A percentile compares a stretch with the other conserved stretches of the same genome.
Conservation (phyloP, 2,329 filamentous ascomycete species). For the Beauveria sp. region DNA sequence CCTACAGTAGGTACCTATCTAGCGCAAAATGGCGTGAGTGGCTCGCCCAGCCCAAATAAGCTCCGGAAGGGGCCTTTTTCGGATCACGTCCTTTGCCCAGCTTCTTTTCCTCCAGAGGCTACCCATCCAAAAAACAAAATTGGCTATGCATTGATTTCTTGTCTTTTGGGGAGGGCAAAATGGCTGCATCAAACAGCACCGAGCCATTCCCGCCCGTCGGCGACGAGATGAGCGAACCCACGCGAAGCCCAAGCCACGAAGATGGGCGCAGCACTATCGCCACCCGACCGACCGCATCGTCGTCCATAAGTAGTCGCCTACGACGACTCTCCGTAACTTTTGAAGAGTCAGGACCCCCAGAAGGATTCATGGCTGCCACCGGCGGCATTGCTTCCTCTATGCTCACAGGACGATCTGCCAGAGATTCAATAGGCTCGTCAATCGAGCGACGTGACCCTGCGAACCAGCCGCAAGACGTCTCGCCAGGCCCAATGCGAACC, state of each 20-base stretch:
- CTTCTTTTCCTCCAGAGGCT: background rate
- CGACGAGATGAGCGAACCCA: constrained; percentile 5
- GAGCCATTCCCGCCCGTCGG: constrained; percentile 18
- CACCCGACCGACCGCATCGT: constrained; percentile 23
- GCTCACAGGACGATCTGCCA: constrained; percentile 17
- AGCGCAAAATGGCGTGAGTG: background rate
- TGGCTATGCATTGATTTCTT: background rate
- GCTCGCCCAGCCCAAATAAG: background rate
- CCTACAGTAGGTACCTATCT: no score
- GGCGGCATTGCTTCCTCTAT: constrained; percentile 37
- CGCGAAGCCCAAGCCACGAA: background rate
- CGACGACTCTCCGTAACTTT: constrained; percentile 31
- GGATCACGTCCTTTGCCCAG: background rate
- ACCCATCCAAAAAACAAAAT: background rate
- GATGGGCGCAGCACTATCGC: constrained; percentile 9
- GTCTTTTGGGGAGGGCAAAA: background rate
- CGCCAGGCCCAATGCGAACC: constrained; percentile 16
- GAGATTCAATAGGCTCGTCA: constrained; percentile 16
- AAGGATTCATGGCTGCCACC: constrained; percentile 41
- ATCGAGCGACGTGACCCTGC: constrained; percentile 14
- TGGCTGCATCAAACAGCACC: background rate
- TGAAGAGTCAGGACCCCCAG: constrained; percentile 37
- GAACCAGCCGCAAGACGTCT: background rate
- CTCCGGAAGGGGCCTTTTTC: background rate
- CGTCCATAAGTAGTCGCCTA: constrained; percentile 25